Conservation (phyloP, 129 eudicot species). For the Arctium lappa region DNA sequence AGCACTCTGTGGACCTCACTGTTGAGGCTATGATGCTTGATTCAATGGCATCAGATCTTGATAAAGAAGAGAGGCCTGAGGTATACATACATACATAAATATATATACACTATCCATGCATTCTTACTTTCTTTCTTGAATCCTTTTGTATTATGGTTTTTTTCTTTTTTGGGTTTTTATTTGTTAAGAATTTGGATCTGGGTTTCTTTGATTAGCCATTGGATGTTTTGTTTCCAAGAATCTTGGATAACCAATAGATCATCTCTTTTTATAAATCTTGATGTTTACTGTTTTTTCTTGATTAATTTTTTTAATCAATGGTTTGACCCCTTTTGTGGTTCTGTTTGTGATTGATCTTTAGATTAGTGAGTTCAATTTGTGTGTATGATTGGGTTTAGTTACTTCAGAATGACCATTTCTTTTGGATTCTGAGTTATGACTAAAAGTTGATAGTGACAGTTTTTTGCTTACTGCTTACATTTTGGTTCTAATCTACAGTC, state of each 20-base stretch:
- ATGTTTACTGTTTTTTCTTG: background rate
- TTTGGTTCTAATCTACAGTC: background rate
- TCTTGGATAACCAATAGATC: background rate
- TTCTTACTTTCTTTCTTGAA: background rate
- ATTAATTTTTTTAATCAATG: background rate
- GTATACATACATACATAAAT: conserved; percentile 16
- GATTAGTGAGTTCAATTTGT: background rate
- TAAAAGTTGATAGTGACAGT: conserved; percentile 11
- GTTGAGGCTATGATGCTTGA: conserved; percentile 96
- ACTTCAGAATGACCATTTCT: background rate
- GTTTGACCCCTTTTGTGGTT: background rate
- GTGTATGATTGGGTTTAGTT: background rate
- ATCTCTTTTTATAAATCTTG: background rate
- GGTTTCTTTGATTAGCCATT: conserved; percentile 5
- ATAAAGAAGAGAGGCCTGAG: conserved; percentile 89
- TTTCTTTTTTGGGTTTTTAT: background rate
- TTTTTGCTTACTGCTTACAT: background rate
- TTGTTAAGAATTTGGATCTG: conserved; percentile 5
- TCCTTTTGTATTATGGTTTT: background rate
- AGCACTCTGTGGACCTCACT: conserved; percentile 71
- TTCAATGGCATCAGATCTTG: conserved; percentile 80
- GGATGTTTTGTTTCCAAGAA: background rate
- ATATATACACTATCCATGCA: background rate
- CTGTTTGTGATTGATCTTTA: background rate
- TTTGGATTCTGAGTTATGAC: background rate